phyloP scores from a whole-genome alignment of 108 stramenopile genomes.

The Fragilariopsis cylindrus region DNA sequence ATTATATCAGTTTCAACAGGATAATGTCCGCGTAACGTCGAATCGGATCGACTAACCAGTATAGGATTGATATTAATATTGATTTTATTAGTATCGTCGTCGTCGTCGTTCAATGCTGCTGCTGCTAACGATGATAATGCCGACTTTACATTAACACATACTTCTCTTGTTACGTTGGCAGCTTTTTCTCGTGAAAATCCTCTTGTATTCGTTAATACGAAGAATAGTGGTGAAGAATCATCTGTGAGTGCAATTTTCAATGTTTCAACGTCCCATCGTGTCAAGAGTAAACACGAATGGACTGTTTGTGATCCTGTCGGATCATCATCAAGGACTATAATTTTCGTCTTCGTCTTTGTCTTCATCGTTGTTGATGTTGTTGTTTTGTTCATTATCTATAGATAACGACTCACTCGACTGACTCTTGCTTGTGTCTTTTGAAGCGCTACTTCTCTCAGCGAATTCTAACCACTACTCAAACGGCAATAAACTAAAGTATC shows the following conservation, averaged over 20 bases:
- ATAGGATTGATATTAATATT: slow-evolving; percentile 14
- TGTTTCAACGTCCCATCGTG: slow-evolving; percentile 38
- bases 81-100: not conserved
- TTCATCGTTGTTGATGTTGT: slow-evolving; percentile 1
- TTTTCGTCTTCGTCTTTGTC: slow-evolving; percentile 17
- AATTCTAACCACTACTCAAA: too few species aligned
- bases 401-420: not conserved
- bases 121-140: not conserved
- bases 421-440: too few species aligned
- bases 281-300: slow-evolving; percentile 47
- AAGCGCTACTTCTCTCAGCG: too few species aligned
- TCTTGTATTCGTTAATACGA: slow-evolving; percentile 55
- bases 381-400: not conserved
- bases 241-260: slow-evolving; percentile 33
- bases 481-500: too few species aligned
- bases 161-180: slow-evolving; percentile 21
- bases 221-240: slow-evolving; percentile 32
- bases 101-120: not conserved
- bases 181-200: slow-evolving; percentile 34
- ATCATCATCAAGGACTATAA: slow-evolving; percentile 55
- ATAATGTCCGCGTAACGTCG: slow-evolving; percentile 58
- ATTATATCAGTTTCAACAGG: slow-evolving; percentile 46
- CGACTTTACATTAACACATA: slow-evolving; percentile 18
- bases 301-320: slow-evolving; percentile 64
- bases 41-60: slow-evolving; percentile 49